A percentile compares a stretch with the other conserved stretches of the same genome.
phyloP scores from a whole-genome alignment of 2,329 filamentous ascomycete species.

The Tolypocladium album region DNA sequence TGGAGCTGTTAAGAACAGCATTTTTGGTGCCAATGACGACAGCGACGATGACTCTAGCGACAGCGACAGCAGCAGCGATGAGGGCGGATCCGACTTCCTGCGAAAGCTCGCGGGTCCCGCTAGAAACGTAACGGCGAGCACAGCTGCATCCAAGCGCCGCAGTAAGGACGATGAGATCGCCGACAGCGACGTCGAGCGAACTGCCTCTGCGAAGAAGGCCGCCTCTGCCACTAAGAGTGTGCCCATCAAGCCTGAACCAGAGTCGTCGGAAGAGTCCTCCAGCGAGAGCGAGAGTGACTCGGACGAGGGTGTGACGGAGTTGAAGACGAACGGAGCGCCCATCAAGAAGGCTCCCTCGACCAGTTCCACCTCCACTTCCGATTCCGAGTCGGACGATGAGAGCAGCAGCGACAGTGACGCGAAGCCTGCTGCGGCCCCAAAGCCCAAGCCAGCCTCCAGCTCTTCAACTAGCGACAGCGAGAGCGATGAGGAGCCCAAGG shows the following conservation, averaged over 20 bases:
- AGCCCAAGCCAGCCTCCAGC: slow-evolving; percentile 8
- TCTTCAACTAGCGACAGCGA: slow-evolving; percentile 12
- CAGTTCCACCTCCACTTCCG: slow-evolving; percentile 11
- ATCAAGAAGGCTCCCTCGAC: neutral
- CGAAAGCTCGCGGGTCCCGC: slow-evolving; percentile 16
- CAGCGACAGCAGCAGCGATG: slow-evolving; percentile 22
- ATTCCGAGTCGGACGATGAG: slow-evolving; percentile 13
- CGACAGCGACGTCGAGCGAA: slow-evolving; percentile 30
- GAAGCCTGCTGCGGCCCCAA: slow-evolving; percentile 7
- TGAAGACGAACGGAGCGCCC: slow-evolving; percentile 2
- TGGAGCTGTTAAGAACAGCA: slow-evolving; percentile 10
- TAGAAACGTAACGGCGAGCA: slow-evolving; percentile 4
- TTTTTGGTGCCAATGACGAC: slow-evolving; percentile 18
- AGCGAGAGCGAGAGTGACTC: slow-evolving; percentile 21
- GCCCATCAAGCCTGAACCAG: slow-evolving; percentile 8
- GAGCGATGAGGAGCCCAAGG: slow-evolving; percentile 10
- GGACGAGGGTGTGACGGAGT: slow-evolving; percentile 9
- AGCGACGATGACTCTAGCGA: slow-evolving; percentile 19
- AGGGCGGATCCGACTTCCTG: slow-evolving; percentile 20
- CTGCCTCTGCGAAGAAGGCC: slow-evolving; percentile 6
- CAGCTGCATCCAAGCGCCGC: slow-evolving; percentile 13
- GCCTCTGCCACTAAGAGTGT: neutral
- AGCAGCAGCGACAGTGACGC: slow-evolving; percentile 19
- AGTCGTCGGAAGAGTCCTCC: slow-evolving; percentile 11
- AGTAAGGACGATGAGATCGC: slow-evolving; percentile 27